These are phyloP conservation scores for Prunus persica DNA, from an alignment of 306 rosid species.

Conservation along the genomic window DNA sequence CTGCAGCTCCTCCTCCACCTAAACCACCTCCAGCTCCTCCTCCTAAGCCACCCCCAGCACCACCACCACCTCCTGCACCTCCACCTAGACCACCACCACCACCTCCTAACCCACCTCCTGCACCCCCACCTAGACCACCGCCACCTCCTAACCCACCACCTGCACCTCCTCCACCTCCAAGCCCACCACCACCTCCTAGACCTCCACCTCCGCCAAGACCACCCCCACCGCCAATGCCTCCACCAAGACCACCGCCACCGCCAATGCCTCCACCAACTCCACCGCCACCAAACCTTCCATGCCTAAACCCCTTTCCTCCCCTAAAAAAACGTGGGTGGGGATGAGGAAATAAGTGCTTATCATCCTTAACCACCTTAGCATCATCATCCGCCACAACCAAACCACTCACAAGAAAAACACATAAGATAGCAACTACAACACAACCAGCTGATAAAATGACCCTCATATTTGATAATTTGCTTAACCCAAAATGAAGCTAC, in stretches of 20 bases:
- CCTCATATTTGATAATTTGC: not conserved
- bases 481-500: not conserved
- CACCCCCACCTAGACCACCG: constrained; percentile 18
- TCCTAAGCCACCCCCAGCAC: constrained; percentile 14
- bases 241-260: constrained; percentile 11
- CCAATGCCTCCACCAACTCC: constrained; percentile 29
- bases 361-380: constrained; percentile 20
- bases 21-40: constrained; percentile 28
- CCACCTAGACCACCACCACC: constrained; percentile 29
- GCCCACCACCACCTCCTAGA: constrained; percentile 13
- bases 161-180: constrained; percentile 15
- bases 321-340: constrained; percentile 24
- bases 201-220: constrained; percentile 26
- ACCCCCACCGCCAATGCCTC: constrained; percentile 14
- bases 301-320: constrained; percentile 29
- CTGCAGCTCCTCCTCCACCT: constrained; percentile 34
- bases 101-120: constrained; percentile 11
- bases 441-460: constrained; percentile 1
- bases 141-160: constrained; percentile 13
- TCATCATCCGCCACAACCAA: constrained; percentile 30
- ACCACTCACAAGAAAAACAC: constrained; percentile 20
- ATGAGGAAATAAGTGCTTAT: constrained; percentile 25
- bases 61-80: constrained; percentile 31
- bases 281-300: constrained; percentile 21
- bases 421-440: constrained; percentile 17